Evolutionary conservation across 2,329 filamentous ascomycete genomes (phyloP), one percentile per base, ranked within the genome.

Genomic region (Moelleriella libera): DNA sequence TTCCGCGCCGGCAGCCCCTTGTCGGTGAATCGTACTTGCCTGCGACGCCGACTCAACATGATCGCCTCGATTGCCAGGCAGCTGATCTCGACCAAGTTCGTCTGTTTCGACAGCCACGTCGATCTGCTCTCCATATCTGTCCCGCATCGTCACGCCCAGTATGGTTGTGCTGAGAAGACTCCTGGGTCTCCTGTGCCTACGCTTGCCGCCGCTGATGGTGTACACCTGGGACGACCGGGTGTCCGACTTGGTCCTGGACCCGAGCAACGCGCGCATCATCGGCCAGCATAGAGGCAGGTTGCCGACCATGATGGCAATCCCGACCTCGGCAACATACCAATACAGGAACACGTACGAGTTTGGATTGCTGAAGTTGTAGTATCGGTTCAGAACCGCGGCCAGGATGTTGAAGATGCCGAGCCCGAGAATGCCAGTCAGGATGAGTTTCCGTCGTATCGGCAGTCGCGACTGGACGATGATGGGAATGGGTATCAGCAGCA

Each of bases 271-370:
- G 42, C 74, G 69, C 31, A 78, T 65, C 21, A 81, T 63, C 0
- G 74, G 72, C 70, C 76, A 81, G 51, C 70, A 73, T 45, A 80
- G 72, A 0, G 78, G 77, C 5, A 82, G 65, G 50, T 82, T 82
- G 30, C 76, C 70, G 12, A 80, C 76, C 45, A 79, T 68, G 41
- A 82, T 67, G 5, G 76, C 75, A 0, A 78, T 78, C 43, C 71
- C 75, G 10, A 71, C 69, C 56, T 82, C 78, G 30, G 75, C 69
- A 7, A 77, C 69, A 52, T 79, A 78, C 76, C 77, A 82, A 53
- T 72, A 72, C 0, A 77, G 69, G 66, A 78, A 82, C 39, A 72
- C 60, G 11, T 65, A 63, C 3, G 72, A 74, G 56, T 76, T 80
- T 1, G 74, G 74, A 21, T 75, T 60, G 12, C 63, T 69, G 50